Conservation (phyloP, 148 eudicot genomes). For the Amaranthus cruentus region DNA sequence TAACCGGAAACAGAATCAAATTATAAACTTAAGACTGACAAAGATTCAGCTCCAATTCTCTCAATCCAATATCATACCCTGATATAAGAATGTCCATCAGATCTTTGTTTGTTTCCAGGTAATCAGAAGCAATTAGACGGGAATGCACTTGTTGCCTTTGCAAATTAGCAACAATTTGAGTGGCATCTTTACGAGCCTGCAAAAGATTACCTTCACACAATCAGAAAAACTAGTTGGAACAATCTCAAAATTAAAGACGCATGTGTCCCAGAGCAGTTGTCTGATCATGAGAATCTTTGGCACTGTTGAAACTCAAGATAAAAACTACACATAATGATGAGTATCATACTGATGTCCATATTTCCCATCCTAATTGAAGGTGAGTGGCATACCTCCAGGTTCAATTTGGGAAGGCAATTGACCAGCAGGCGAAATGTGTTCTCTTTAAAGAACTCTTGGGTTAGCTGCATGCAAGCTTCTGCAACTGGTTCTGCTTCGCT, state of each 20-base stretch:
- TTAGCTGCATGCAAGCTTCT: conserved; percentile 86
- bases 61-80: conserved; percentile 56
- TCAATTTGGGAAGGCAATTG: conserved; percentile 68
- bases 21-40: not conserved
- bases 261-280: not conserved
- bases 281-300: conserved; percentile 2
- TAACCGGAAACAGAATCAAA: not conserved
- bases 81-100: conserved; percentile 72
- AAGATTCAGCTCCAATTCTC: conserved; percentile 3
- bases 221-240: conserved; percentile 11
- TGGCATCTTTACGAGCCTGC: conserved; percentile 97
- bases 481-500: conserved; percentile 91
- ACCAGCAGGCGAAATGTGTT: conserved; percentile 70
- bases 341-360: not conserved
- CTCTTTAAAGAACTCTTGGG: conserved; percentile 87
- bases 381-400: conserved; percentile 63
- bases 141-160: conserved; percentile 96
- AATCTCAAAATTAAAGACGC: not conserved
- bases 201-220: conserved; percentile 22
- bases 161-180: conserved; percentile 97
- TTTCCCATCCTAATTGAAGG: not conserved
- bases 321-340: not conserved
- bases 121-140: conserved; percentile 84
- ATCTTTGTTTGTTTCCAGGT: conserved; percentile 81
- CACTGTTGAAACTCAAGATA: not conserved